Evolutionary conservation across 345 rosid species (phyloP).

Genomic region (Eucalyptus shirleyi): DNA sequence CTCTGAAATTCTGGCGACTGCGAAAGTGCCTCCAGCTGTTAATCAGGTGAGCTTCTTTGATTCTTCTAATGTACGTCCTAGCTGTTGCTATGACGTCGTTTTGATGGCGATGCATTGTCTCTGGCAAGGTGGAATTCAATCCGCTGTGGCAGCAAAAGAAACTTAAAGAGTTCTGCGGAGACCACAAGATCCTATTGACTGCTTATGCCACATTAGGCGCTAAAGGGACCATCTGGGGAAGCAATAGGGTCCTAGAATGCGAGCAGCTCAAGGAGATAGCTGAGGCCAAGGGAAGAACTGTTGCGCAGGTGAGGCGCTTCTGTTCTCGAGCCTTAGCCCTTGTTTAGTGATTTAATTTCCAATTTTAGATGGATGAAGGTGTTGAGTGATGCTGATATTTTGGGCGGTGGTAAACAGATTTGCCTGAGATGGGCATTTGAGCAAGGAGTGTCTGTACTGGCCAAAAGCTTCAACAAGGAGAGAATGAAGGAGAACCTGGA

Average conservation of each 20-base stretch:
- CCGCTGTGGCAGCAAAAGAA: slow-evolving; percentile 81
- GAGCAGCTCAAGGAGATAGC: slow-evolving; percentile 62
- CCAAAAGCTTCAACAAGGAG: slow-evolving; percentile 3
- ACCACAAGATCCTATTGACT: slow-evolving; percentile 31
- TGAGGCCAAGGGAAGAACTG: slow-evolving; percentile 42
- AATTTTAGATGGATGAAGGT: background rate
- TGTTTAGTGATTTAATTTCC: background rate
- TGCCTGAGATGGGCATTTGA: slow-evolving; percentile 4
- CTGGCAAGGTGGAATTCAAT: slow-evolving; percentile 66
- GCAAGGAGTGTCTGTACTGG: background rate
- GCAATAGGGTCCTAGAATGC: slow-evolving; percentile 50
- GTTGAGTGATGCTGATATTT: background rate
- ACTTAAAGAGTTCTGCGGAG: slow-evolving; percentile 46
- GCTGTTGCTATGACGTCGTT: background rate
- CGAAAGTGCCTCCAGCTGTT: slow-evolving; percentile 60
- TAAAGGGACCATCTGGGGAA: slow-evolving; percentile 61
- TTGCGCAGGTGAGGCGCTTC: slow-evolving; percentile 46
- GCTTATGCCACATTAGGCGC: slow-evolving; percentile 71
- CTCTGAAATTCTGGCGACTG: slow-evolving; percentile 33
- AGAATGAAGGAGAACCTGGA: slow-evolving; percentile 1
- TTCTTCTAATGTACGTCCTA: background rate
- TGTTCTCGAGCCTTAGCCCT: background rate
- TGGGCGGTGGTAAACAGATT: background rate
- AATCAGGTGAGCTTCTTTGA: slow-evolving; percentile 42
- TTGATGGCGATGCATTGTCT: slow-evolving; percentile 10